Evolutionary conservation across 768 basidiomycete genomes (phyloP).

Genomic region (Tubosaeta sp.): DNA sequence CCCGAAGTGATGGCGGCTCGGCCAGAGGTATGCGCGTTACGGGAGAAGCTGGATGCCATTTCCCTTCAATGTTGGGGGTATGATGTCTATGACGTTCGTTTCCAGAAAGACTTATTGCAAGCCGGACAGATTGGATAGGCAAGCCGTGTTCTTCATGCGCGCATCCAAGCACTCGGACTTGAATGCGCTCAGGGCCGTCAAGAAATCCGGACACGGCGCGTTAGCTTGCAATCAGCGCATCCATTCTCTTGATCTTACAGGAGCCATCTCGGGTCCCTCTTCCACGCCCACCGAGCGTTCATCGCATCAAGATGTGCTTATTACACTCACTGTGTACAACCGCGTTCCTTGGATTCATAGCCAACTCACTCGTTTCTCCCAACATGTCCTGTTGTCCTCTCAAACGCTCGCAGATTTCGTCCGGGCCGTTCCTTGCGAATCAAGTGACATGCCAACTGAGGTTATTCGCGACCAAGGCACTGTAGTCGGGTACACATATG

Average conservation of each 20-base stretch:
- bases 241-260: background rate
- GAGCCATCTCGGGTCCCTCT: background rate
- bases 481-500: constrained; percentile 31
- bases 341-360: constrained; percentile 59
- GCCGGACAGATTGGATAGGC: constrained; percentile 41
- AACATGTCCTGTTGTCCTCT: constrained; percentile 65
- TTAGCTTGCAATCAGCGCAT: background rate
- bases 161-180: constrained; percentile 61
- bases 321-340: constrained; percentile 59
- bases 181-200: constrained; percentile 44
- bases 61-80: constrained; percentile 62
- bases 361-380: constrained; percentile 57
- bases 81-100: constrained; percentile 19
- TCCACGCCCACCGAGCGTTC: background rate
- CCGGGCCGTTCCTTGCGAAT: constrained; percentile 56
- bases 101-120: background rate
- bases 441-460: constrained; percentile 50
- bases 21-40: constrained; percentile 45
- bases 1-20: constrained; percentile 28
- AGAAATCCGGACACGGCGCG: constrained; percentile 34
- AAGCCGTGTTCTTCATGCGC: constrained; percentile 60
- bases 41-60: constrained; percentile 47
- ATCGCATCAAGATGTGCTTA: constrained; percentile 38
- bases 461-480: constrained; percentile 29
- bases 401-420: constrained; percentile 67